These are phyloP conservation scores for Fusarium sp. DNA, from an alignment of 2,329 filamentous ascomycete species.

Conservation along the genomic window DNA sequence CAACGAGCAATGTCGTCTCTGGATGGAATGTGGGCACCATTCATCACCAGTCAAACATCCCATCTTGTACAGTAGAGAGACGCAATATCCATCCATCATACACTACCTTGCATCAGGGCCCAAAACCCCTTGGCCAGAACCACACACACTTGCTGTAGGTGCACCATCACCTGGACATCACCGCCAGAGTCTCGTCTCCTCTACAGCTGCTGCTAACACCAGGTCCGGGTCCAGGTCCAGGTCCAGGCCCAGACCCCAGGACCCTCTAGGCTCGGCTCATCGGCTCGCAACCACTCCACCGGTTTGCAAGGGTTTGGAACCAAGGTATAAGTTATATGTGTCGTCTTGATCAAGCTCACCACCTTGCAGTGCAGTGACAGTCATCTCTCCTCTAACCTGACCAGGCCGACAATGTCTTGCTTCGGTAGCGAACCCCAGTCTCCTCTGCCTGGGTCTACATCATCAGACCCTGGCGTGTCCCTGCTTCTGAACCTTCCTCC, in stretches of 20 bases:
- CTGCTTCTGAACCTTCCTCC: constrained; percentile 68
- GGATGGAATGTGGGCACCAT: not conserved
- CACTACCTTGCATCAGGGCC: not conserved
- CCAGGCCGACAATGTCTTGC: not conserved
- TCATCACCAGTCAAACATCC: too few species aligned
- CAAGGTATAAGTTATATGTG: not conserved
- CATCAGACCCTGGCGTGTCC: constrained; percentile 8
- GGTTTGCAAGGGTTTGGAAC: not conserved
- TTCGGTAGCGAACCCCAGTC: not conserved
- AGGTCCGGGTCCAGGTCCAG: not conserved
- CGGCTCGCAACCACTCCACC: constrained; percentile 7
- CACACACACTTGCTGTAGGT: constrained; percentile 8
- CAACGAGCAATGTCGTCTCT: not conserved
- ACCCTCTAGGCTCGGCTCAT: constrained; percentile 14
- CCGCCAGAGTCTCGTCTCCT: not conserved
- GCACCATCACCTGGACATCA: constrained; percentile 10
- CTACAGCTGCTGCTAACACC: not conserved
- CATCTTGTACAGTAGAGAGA: not conserved
- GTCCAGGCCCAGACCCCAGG: not conserved
- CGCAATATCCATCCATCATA: not conserved
- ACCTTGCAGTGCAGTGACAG: constrained; percentile 7
- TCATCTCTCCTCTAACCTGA: not conserved
- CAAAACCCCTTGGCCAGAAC: constrained; percentile 13
- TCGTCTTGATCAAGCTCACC: constrained; percentile 4
- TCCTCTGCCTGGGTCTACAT: not conserved